Evolutionary conservation across 805 yeast genomes (phyloP), one percentile per base, ranked within the genome.

Genomic region (Suhomyces emberorum): DNA sequence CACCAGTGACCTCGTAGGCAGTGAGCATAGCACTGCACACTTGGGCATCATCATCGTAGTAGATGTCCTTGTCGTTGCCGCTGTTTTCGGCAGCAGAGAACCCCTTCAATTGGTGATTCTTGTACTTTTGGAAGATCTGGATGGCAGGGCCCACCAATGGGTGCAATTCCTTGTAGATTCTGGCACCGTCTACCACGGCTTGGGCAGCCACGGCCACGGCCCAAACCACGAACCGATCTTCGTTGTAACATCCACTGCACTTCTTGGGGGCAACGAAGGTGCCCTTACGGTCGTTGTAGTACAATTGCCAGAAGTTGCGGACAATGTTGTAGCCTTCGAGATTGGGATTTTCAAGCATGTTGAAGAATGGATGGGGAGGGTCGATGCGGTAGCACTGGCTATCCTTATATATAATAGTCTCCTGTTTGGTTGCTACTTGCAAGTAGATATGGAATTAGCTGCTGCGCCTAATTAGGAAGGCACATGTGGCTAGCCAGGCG

Each of bases 11-110:
- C 49, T 81, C 88, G 50, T 77, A 81, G 2, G 85, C 84, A 3
- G 79, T 71, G 39, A 83, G 61, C 46, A 79, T 64, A 3, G 81
- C 82, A 47, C 79, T 67, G 11, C 83, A 81, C 10, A 81, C 77
- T 53, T 82, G 89, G 2, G 88, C 89, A 52, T 81, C 83, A 50
- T 82, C 89, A 50, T 82, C 88, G 43, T 78, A 78, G 55, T 81
- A 81, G 27, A 82, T 76, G 53, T 82, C 88, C 34, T 62, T 61
- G 54, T 81, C 81, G 30, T 74, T 79, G 15, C 73, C 72, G 35
- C 65, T 65, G 49, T 79, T 73, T 50, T 76, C 79, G 4, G 81
- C 79, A 1, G 87, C 88, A 28, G 83, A 75, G 57, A 71, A 83
- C 4, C 82, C 87, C 38, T 72, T 72, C 28, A 61, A 50, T 41